phyloP scores from a whole-genome alignment of 2,329 filamentous ascomycete genomes.

The Penicillium verrucosum region DNA sequence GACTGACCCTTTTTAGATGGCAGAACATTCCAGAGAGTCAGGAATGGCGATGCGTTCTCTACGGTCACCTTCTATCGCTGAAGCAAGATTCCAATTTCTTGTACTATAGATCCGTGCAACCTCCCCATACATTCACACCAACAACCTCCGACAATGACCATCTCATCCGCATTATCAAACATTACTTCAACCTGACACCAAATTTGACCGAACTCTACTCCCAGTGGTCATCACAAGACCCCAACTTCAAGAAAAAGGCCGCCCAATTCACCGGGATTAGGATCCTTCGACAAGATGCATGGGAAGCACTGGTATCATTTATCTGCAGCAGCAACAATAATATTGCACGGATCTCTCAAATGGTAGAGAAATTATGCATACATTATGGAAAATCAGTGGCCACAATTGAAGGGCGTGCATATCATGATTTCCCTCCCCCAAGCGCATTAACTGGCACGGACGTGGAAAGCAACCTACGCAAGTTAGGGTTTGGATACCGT shows the following conservation, averaged over 20 bases:
- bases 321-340: slow-evolving; percentile 99
- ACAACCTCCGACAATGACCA: slow-evolving; percentile 53
- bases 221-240: slow-evolving; percentile 80
- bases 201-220: slow-evolving; percentile 73
- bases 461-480: slow-evolving; percentile 77
- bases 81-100: slow-evolving; percentile 76
- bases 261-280: slow-evolving; percentile 85
- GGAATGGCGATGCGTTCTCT: slow-evolving; percentile 87
- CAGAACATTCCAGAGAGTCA: slow-evolving; percentile 67
- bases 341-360: slow-evolving; percentile 89
- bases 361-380: slow-evolving; percentile 88
- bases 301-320: slow-evolving; percentile 90
- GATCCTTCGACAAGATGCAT: slow-evolving; percentile 90
- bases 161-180: slow-evolving; percentile 68
- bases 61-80: slow-evolving; percentile 79
- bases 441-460: slow-evolving; percentile 65
- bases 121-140: slow-evolving; percentile 24
- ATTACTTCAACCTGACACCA: slow-evolving; percentile 85
- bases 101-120: slow-evolving; percentile 63
- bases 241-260: slow-evolving; percentile 85
- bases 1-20: slow-evolving; percentile 61
- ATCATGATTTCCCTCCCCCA: slow-evolving; percentile 84
- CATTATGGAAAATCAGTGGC: slow-evolving; percentile 79
- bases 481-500: slow-evolving; percentile 88
- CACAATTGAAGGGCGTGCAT: slow-evolving; percentile 64